phyloP scores from a whole-genome alignment of 73 alveolate genomes.

The Paramecium sexaurelia region DNA sequence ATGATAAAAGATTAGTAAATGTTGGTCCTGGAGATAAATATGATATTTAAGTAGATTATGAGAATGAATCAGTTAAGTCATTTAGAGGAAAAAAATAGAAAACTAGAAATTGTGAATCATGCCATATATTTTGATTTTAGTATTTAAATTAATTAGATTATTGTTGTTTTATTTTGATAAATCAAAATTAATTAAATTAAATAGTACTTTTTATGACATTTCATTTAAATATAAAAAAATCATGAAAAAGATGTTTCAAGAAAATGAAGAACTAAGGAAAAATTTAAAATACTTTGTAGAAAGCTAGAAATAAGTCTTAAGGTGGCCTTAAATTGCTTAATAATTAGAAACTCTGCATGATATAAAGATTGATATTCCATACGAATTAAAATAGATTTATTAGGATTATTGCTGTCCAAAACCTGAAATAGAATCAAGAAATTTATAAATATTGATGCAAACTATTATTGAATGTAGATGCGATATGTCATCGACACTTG shows the following conservation, averaged over 20 bases:
- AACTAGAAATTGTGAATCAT: background rate
- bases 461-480: background rate
- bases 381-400: background rate
- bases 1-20: background rate
- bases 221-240: background rate
- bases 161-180: background rate
- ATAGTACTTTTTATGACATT: background rate
- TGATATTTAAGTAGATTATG: background rate
- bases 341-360: background rate
- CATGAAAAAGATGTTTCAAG: slow-evolving; percentile 41
- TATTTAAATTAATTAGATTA: background rate
- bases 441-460: background rate
- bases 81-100: background rate
- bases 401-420: slow-evolving; percentile 30
- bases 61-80: background rate
- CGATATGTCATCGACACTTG: slow-evolving; percentile 4
- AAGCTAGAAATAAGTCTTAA: background rate
- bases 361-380: slow-evolving; percentile 5
- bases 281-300: slow-evolving; percentile 4
- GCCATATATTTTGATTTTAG: background rate
- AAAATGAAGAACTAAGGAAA: slow-evolving; percentile 6
- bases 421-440: background rate
- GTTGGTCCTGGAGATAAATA: background rate
- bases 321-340: slow-evolving; percentile 10
- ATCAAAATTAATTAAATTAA: background rate